Percentiles rank a stretch among this genome's conserved stretches.
Conservation (phyloP, 139 green algal species). For the Volvox africanus region DNA sequence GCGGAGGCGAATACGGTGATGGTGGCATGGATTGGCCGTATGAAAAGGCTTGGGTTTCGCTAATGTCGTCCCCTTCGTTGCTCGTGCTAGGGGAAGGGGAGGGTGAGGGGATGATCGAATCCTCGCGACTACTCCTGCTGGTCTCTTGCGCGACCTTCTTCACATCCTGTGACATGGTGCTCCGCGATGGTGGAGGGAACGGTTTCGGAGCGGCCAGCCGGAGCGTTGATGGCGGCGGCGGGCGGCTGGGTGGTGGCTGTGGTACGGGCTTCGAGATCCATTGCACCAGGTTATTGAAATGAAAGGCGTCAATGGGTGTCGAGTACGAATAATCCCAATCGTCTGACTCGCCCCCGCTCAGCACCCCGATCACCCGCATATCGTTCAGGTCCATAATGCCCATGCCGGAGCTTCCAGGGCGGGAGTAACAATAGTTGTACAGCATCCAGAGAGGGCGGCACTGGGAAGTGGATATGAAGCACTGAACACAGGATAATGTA, state of each 20-base stretch:
- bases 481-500: conserved; percentile 37
- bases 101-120: too few species aligned
- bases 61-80: too few species aligned
- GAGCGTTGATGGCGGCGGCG: not conserved
- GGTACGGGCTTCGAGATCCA: not conserved
- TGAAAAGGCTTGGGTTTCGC: too few species aligned
- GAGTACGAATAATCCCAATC: conserved; percentile 46
- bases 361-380: conserved; percentile 54
- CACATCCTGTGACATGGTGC: too few species aligned
- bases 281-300: conserved; percentile 34
- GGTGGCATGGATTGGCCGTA: too few species aligned
- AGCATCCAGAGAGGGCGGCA: conserved; percentile 46
- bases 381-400: conserved; percentile 50
- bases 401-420: conserved; percentile 51
- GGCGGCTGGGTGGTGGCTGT: not conserved
- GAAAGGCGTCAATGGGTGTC: conserved; percentile 49
- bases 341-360: conserved; percentile 32
- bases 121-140: too few species aligned
- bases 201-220: too few species aligned
- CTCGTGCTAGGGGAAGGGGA: too few species aligned
- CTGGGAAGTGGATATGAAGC: conserved; percentile 20
- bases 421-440: conserved; percentile 61
- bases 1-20: not conserved
- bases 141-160: too few species aligned
- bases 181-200: too few species aligned